These are phyloP conservation scores for Selaginella tamariscina DNA, from an alignment of 75 land plant species.

Conservation along the genomic window DNA sequence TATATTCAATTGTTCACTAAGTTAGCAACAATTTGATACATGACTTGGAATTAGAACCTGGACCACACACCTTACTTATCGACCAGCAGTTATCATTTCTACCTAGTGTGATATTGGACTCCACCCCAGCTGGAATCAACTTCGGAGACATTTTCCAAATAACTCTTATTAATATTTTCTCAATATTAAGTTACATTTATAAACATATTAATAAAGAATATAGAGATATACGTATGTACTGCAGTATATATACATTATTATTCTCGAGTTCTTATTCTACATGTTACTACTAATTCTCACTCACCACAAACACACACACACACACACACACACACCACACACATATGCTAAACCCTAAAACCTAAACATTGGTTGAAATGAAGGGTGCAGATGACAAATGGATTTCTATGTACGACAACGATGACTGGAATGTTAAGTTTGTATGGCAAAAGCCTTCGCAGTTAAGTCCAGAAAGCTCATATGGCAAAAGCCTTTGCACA, in stretches of 20 bases:
- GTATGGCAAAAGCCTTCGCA: constrained; percentile 51
- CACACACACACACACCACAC: too few species aligned
- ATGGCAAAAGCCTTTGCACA: too few species aligned
- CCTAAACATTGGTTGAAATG: constrained; percentile 61
- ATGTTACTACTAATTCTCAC: too few species aligned
- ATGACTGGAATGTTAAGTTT: constrained; percentile 62
- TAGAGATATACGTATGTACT: too few species aligned
- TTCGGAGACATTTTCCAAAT: constrained; percentile 60
- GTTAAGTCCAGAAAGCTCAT: too few species aligned
- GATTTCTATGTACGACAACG: constrained; percentile 65
- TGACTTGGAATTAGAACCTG: constrained; percentile 24
- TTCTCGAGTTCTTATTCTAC: too few species aligned
- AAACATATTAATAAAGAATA: too few species aligned
- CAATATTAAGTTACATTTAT: too few species aligned
- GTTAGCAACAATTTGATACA: constrained; percentile 45
- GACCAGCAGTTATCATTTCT: constrained; percentile 53
- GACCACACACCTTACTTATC: constrained; percentile 62
- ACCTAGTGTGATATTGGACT: constrained; percentile 51
- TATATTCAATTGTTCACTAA: constrained; percentile 89
- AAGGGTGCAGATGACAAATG: constrained; percentile 24
- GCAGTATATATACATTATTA: too few species aligned
- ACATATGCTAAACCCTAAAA: too few species aligned
- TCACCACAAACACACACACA: too few species aligned
- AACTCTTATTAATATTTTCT: too few species aligned
- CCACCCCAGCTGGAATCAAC: constrained; percentile 43